Evolutionary conservation across 805 yeast species (phyloP).

Genomic region (Candida awuae): DNA sequence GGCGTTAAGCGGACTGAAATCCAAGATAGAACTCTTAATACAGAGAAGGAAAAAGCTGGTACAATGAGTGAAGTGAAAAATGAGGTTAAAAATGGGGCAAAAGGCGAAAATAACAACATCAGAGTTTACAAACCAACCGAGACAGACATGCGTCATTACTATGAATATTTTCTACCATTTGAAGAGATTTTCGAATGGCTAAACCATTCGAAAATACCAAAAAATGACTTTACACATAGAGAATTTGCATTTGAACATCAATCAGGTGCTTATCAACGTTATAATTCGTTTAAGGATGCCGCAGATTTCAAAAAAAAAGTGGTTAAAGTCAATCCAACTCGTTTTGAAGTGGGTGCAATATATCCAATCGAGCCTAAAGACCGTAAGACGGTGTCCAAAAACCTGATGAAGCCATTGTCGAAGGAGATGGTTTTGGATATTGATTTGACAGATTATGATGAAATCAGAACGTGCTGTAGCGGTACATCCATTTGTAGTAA

Average conservation of each 20-base stretch:
- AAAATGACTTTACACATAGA: conserved; percentile 72
- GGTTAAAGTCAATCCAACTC: conserved; percentile 64
- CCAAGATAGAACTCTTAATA: too few species aligned
- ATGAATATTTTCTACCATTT: conserved; percentile 68
- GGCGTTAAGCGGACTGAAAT: too few species aligned
- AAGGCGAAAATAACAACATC: neutral
- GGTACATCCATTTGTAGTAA: conserved; percentile 77
- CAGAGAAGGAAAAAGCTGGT: too few species aligned
- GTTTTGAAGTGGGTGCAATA: conserved; percentile 94
- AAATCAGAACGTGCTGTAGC: conserved; percentile 84
- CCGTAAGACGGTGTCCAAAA: conserved; percentile 66
- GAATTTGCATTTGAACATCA: conserved; percentile 90
- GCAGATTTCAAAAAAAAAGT: conserved; percentile 78
- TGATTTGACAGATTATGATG: conserved; percentile 95
- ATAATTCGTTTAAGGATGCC: conserved; percentile 59
- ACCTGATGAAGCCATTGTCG: conserved; percentile 67
- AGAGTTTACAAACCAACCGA: conserved; percentile 6
- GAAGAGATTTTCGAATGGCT: conserved; percentile 80
- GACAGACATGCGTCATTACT: conserved; percentile 60
- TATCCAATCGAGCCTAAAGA: conserved; percentile 84
- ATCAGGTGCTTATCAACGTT: conserved; percentile 85
- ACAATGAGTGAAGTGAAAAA: too few species aligned
- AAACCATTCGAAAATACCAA: conserved; percentile 72
- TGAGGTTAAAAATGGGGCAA: neutral
- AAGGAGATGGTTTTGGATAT: conserved; percentile 95